phyloP scores from a whole-genome alignment of 768 basidiomycete species.

The Termitomyces sp. region DNA sequence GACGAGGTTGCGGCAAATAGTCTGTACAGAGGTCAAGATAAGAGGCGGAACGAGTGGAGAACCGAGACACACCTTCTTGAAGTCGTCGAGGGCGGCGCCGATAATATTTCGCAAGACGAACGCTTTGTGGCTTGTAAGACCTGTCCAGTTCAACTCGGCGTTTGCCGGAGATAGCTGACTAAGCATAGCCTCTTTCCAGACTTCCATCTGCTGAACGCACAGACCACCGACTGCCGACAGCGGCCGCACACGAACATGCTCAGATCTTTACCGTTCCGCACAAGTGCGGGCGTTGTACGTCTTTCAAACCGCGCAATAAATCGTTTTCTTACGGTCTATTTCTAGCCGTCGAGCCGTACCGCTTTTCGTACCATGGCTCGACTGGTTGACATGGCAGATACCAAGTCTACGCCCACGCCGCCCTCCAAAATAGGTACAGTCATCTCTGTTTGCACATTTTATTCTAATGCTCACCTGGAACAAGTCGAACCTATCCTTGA shows the following conservation, averaged over 20 bases:
- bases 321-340: not conserved
- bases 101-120: constrained; percentile 23
- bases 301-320: not conserved
- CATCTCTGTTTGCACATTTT: not conserved
- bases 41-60: not conserved
- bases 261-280: not conserved
- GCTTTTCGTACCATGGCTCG: constrained; percentile 9
- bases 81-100: constrained; percentile 36
- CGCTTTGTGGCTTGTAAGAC: constrained; percentile 33
- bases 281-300: constrained; percentile 5
- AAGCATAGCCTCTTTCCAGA: constrained; percentile 19
- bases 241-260: constrained; percentile 1
- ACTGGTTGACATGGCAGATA: not conserved
- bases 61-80: constrained; percentile 32
- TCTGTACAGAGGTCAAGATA: not conserved
- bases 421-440: constrained; percentile 8
- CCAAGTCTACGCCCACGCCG: not conserved
- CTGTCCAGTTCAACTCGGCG: constrained; percentile 32
- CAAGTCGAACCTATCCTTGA: constrained; percentile 31
- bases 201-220: constrained; percentile 6
- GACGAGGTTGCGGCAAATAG: constrained; percentile 17
- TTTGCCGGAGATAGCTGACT: constrained; percentile 28
- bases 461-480: not conserved
- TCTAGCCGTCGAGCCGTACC: not conserved
- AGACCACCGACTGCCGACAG: constrained; percentile 1